Evolutionary conservation across 192 early-diverging fungal genomes (phyloP).

Genomic region (Gonapodya sp.): DNA sequence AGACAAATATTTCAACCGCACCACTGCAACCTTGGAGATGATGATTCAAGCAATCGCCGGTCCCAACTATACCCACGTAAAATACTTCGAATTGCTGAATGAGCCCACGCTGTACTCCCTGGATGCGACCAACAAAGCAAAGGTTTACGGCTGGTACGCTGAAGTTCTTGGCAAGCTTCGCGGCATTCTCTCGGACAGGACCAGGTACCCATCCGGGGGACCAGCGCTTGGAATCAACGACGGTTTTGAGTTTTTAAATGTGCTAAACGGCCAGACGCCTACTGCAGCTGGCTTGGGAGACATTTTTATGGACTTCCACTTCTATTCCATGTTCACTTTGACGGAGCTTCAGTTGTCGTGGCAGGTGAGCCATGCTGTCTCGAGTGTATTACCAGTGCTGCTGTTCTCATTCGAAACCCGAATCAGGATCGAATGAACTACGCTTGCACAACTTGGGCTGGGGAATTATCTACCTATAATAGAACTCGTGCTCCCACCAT

Average conservation of each 20-base stretch:
- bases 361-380: not conserved
- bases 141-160: slow-evolving; percentile 29
- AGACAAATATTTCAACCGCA: slow-evolving; percentile 32
- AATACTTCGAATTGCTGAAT: slow-evolving; percentile 39
- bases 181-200: not conserved
- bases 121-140: slow-evolving; percentile 2
- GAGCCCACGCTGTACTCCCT: slow-evolving; percentile 27
- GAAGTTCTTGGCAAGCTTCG: slow-evolving; percentile 26
- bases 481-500: slow-evolving; percentile 43
- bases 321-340: not conserved
- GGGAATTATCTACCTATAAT: slow-evolving; percentile 21
- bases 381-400: too few relatives aligned
- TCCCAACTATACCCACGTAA: slow-evolving; percentile 33
- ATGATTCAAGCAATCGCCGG: slow-evolving; percentile 43
- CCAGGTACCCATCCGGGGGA: not conserved
- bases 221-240: not conserved
- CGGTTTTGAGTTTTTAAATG: not conserved
- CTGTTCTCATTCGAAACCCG: not conserved
- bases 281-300: not conserved
- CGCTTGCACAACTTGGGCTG: not conserved
- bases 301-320: not conserved
- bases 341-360: not conserved
- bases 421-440: not conserved
- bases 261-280: not conserved
- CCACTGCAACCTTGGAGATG: slow-evolving; percentile 35